Evolutionary conservation across 1,284 basidiomycete species (phyloP).

Genomic region (Volvariella volvacea): DNA sequence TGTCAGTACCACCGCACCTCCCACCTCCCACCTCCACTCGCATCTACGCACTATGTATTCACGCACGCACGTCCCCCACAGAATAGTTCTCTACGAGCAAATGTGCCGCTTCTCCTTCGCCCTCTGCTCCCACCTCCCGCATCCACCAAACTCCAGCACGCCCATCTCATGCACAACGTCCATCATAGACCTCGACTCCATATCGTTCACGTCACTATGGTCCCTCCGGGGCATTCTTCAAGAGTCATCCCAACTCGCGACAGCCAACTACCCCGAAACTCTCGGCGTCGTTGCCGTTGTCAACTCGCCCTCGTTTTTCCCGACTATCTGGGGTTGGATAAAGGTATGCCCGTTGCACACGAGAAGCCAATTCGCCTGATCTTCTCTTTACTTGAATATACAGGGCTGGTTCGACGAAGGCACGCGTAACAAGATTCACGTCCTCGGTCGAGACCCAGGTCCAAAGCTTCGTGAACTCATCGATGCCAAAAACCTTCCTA

Average conservation of each 20-base stretch:
- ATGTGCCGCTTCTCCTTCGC: constrained; percentile 61
- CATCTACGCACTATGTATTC: constrained; percentile 6
- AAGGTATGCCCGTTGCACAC: constrained; percentile 44
- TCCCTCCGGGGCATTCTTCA: constrained; percentile 61
- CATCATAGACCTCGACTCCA: constrained; percentile 67
- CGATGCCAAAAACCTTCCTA: constrained; percentile 50
- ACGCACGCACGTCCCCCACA: constrained; percentile 10
- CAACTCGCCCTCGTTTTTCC: constrained; percentile 72
- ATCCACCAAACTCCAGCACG: constrained; percentile 34
- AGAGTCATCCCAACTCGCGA: constrained; percentile 66
- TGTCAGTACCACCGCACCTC: constrained; percentile 45
- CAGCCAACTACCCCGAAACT: constrained; percentile 76
- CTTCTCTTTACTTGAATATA: no score
- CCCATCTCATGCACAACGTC: constrained; percentile 59
- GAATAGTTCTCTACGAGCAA: constrained; percentile 51
- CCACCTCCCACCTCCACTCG: constrained; percentile 7
- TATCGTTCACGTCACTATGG: constrained; percentile 63
- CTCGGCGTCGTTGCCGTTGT: constrained; percentile 59
- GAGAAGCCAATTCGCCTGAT: background rate
- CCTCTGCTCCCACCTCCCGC: constrained; percentile 60
- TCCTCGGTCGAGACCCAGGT: constrained; percentile 53
- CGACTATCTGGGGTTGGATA: constrained; percentile 74
- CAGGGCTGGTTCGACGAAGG: constrained; percentile 71
- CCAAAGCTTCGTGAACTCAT: constrained; percentile 46
- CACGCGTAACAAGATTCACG: constrained; percentile 65